Evolutionary conservation across 2,329 filamentous ascomycete species (phyloP).

Genomic region (Stagonosporopsis tanaceti): DNA sequence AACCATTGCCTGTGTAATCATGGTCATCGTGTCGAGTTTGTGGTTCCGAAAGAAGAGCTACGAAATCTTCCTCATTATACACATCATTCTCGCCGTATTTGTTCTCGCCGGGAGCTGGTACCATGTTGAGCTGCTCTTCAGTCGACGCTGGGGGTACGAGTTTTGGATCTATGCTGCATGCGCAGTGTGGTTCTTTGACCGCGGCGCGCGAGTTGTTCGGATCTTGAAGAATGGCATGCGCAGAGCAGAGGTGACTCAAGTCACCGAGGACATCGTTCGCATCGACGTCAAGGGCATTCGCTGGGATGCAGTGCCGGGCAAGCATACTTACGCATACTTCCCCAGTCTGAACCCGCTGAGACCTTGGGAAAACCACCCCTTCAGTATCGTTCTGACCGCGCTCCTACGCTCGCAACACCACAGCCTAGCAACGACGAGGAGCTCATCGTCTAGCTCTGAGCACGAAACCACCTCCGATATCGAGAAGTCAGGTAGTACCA

Average conservation of each 20-base stretch:
- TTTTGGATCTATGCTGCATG: constrained; percentile 56
- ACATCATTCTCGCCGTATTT: constrained; percentile 45
- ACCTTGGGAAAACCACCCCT: constrained; percentile 64
- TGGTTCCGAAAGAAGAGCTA: constrained; percentile 41
- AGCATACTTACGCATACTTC: constrained; percentile 59
- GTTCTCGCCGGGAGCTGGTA: constrained; percentile 47
- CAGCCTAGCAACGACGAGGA: background rate
- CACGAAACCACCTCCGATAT: background rate
- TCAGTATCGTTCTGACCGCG: constrained; percentile 51
- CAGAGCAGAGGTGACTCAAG: constrained; percentile 49
- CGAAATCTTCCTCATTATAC: constrained; percentile 47
- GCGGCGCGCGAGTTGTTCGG: constrained; percentile 52
- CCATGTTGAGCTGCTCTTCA: constrained; percentile 46
- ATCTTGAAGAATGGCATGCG: constrained; percentile 51
- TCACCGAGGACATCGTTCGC: constrained; percentile 43
- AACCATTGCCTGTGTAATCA: constrained; percentile 38
- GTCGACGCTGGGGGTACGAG: constrained; percentile 51
- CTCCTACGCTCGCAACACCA: constrained; percentile 18
- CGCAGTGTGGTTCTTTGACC: constrained; percentile 59
- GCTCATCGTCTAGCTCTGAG: constrained; percentile 4
- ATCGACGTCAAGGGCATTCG: constrained; percentile 54
- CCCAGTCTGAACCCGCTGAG: constrained; percentile 51
- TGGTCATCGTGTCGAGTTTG: constrained; percentile 37
- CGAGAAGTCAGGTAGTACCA: constrained; percentile 2
- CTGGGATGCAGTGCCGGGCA: constrained; percentile 41